phyloP scores from a whole-genome alignment of 441 rosid genomes.

The Aleurites moluccanus region DNA sequence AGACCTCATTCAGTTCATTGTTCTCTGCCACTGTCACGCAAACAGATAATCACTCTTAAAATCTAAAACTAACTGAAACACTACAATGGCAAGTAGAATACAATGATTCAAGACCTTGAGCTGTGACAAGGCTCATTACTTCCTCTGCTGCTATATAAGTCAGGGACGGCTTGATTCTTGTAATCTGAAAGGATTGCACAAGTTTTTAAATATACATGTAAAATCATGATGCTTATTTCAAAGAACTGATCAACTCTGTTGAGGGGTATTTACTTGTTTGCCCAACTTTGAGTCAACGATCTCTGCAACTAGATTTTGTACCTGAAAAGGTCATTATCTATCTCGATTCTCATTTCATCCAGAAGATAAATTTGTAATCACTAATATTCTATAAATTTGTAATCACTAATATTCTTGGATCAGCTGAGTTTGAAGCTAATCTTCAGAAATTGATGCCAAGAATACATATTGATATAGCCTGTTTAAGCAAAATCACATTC shows the following conservation, averaged over 20 bases:
- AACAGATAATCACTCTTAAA: slow-evolving; percentile 18
- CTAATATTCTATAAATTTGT: neutral
- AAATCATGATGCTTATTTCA: neutral
- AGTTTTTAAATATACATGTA: slow-evolving; percentile 13
- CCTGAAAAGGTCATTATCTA: slow-evolving; percentile 40
- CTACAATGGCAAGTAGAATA: slow-evolving; percentile 3
- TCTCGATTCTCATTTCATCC: slow-evolving; percentile 17
- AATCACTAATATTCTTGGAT: slow-evolving; percentile 1
- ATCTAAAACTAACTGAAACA: slow-evolving; percentile 1
- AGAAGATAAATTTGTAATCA: neutral
- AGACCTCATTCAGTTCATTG: slow-evolving; percentile 82
- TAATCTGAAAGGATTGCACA: slow-evolving; percentile 47
- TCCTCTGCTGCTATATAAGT: slow-evolving; percentile 90
- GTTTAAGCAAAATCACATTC: slow-evolving; percentile 17
- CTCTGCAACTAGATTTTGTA: slow-evolving; percentile 90
- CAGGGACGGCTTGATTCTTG: slow-evolving; percentile 78
- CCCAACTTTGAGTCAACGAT: slow-evolving; percentile 90
- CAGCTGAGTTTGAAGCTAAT: slow-evolving; percentile 8
- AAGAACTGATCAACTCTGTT: slow-evolving; percentile 19
- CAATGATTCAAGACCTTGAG: slow-evolving; percentile 66
- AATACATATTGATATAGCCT: slow-evolving; percentile 8
- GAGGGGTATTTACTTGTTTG: slow-evolving; percentile 60
- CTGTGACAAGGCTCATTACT: slow-evolving; percentile 96
- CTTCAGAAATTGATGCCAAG: slow-evolving; percentile 8
- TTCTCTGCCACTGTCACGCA: slow-evolving; percentile 70